Evolutionary conservation across 2,329 filamentous ascomycete species (phyloP), one percentile per base, ranked within the genome.

Genomic region (Colletotrichum sp.): DNA sequence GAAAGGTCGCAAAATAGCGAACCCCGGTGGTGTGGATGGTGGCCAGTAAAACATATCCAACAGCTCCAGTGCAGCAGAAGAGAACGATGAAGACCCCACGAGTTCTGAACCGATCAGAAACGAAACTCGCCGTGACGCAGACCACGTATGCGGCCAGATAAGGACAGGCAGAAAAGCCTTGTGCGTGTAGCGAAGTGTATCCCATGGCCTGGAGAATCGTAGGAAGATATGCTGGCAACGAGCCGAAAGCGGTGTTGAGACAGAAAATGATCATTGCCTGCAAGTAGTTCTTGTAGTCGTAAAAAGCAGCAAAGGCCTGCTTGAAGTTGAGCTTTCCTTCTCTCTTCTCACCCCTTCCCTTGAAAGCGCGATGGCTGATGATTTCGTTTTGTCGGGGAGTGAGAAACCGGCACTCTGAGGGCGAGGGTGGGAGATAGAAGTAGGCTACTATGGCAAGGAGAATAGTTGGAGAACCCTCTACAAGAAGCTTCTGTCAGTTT

Each of bases 111-210:
- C 87, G 87, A 84, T 95, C 93, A n/a, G 93, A 92, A 43, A 94
- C 81, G 81, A 87, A 93, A 7, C 92, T 92, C 2, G 90, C 90
- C 12, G 80, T 79, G 74, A 95, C 88, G 59, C 91, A 93, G 26
- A 92, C 83, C 14, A 94, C 78, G 80, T 93, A 94, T 2, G 92
- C 89, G 18, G 94, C 82, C 78, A 95, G 91, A 82, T 93, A 95
- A 0, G 93, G 93, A 1, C 93, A 93, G 0, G 93, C 93, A 1
- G 92, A 93, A 14, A 96, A 88, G 1, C 93, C 94, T 83, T 96
- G 94, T 0, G 94, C 92, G 73, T 92, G 87, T 75, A 95, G 89
- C 16, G 88, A 85, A 0, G 89, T 90, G 83, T 93, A 95, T 12
- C 94, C 93, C 91, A 95, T 94, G 70, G 90, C 86, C 64, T 87